Percentiles rank a stretch among this genome's conserved stretches.
phyloP scores from a whole-genome alignment of 1,284 basidiomycete genomes.

The Fistulinella staudtii region DNA sequence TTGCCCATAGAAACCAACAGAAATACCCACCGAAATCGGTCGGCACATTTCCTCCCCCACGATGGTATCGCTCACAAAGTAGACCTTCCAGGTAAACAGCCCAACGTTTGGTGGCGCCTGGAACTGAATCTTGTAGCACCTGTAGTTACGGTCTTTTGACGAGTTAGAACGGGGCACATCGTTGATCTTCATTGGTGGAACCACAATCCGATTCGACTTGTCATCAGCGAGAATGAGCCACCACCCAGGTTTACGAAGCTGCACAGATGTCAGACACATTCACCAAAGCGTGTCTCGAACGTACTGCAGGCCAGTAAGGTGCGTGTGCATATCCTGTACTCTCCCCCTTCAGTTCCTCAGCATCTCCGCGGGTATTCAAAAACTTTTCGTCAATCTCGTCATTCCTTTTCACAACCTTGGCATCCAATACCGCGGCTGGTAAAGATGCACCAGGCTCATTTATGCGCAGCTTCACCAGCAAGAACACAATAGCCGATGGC shows the following conservation, averaged over 20 bases:
- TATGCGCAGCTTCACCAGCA: slow-evolving; percentile 80
- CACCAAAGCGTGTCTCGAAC: too few species aligned
- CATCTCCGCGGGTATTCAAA: slow-evolving; percentile 57
- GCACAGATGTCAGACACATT: slow-evolving; percentile 7
- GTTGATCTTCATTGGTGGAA: slow-evolving; percentile 82
- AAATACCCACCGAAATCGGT: slow-evolving; percentile 65
- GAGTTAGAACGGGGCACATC: slow-evolving; percentile 72
- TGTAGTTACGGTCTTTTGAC: slow-evolving; percentile 60
- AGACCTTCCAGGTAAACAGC: slow-evolving; percentile 86
- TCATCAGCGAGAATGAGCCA: slow-evolving; percentile 91
- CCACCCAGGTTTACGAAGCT: slow-evolving; percentile 86
- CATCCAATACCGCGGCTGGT: slow-evolving; percentile 32
- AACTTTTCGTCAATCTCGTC: slow-evolving; percentile 64
- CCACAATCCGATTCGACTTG: slow-evolving; percentile 85
- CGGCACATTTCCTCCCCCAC: slow-evolving; percentile 76
- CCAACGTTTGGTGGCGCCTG: slow-evolving; percentile 88
- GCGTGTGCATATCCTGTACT: slow-evolving; percentile 76
- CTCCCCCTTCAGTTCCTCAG: slow-evolving; percentile 53
- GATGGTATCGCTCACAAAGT: slow-evolving; percentile 84
- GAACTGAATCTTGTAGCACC: slow-evolving; percentile 89
- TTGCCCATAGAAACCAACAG: neutral
- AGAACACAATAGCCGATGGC: slow-evolving; percentile 85
- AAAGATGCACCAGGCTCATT: slow-evolving; percentile 38
- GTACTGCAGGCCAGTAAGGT: slow-evolving; percentile 84
- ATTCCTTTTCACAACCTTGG: slow-evolving; percentile 52